Evolutionary conservation across 345 rosid species (phyloP).

Genomic region (Moricandia arvensis): DNA sequence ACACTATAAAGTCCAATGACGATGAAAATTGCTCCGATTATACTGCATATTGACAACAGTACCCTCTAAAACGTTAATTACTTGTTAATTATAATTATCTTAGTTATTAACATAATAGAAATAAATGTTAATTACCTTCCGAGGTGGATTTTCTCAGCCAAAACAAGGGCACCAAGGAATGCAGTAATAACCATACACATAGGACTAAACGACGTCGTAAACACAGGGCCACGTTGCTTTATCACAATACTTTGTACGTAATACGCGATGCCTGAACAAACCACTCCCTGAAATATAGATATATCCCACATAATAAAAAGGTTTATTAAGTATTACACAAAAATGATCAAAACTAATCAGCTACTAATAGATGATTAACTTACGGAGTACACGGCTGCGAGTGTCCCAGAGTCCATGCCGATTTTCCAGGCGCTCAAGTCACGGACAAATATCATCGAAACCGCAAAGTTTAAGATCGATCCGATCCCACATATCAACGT

Average conservation of each 20-base stretch:
- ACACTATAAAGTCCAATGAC: not conserved
- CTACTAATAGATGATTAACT: not conserved
- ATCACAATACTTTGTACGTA: conserved; percentile 73
- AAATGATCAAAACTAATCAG: not conserved
- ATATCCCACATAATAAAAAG: not conserved
- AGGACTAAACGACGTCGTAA: conserved; percentile 77
- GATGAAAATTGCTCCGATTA: not conserved
- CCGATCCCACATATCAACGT: conserved; percentile 73
- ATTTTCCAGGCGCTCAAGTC: conserved; percentile 68
- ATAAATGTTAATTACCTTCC: not conserved
- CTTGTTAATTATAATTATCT: not conserved
- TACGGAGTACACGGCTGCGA: conserved; percentile 80
- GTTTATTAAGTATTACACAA: not conserved
- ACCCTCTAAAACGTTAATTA: not conserved
- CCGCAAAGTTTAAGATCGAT: conserved; percentile 53
- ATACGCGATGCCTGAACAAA: conserved; percentile 85
- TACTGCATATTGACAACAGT: not conserved
- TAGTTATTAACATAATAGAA: not conserved
- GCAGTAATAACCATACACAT: conserved; percentile 85
- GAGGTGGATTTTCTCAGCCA: conserved; percentile 53
- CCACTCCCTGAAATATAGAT: conserved; percentile 84
- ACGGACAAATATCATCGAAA: conserved; percentile 62
- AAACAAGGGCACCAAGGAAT: conserved; percentile 53
- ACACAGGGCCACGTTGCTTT: conserved; percentile 73
- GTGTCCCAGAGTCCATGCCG: conserved; percentile 66